These are phyloP conservation scores for Tolypocladium sp. DNA, from an alignment of 2,329 filamentous ascomycete genomes.

Conservation along the genomic window DNA sequence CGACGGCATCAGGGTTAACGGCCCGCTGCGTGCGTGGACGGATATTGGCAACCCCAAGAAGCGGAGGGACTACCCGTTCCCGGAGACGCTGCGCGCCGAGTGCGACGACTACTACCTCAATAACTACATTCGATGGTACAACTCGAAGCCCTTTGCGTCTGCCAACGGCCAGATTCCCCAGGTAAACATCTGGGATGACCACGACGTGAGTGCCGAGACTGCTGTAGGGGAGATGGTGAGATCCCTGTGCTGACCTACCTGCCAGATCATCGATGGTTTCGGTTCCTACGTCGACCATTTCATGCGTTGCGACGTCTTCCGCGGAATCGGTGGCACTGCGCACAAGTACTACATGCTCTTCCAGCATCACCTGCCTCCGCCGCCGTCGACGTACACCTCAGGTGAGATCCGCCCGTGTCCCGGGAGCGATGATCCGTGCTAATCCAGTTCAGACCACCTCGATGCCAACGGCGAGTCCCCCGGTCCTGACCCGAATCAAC, in stretches of 20 bases:
- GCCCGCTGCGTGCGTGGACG: slow-evolving; percentile 76
- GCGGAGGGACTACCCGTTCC: slow-evolving; percentile 70
- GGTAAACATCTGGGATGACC: slow-evolving; percentile 97
- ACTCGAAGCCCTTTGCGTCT: slow-evolving; percentile 71
- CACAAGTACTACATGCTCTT: slow-evolving; percentile 99
- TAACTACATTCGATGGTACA: slow-evolving; percentile 80
- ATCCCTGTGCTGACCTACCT: slow-evolving; percentile 23
- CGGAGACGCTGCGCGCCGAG: slow-evolving; percentile 67
- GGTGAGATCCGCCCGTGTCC: slow-evolving; percentile 31
- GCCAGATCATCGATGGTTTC: slow-evolving; percentile 78
- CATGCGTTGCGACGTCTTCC: slow-evolving; percentile 87
- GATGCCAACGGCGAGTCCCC: slow-evolving; percentile 25
- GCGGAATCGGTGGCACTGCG: slow-evolving; percentile 80
- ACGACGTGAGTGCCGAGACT: slow-evolving; percentile 52
- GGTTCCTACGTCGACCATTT: slow-evolving; percentile 91
- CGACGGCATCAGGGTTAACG: slow-evolving; percentile 78
- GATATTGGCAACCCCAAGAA: slow-evolving; percentile 74
- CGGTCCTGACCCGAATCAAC: slow-evolving; percentile 60
- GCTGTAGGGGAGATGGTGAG: slow-evolving; percentile 7
- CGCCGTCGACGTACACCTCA: slow-evolving; percentile 76
- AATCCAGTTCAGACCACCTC: slow-evolving; percentile 6
- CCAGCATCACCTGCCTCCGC: slow-evolving; percentile 86
- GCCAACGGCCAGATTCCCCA: slow-evolving; percentile 90
- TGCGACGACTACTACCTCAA: slow-evolving; percentile 88
- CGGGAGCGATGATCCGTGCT: not conserved